A percentile compares a stretch with the other conserved stretches of the same genome.
These are phyloP conservation scores for Wickerhamiella infanticola DNA, from an alignment of 1,139 yeast species.

Conservation along the genomic window DNA sequence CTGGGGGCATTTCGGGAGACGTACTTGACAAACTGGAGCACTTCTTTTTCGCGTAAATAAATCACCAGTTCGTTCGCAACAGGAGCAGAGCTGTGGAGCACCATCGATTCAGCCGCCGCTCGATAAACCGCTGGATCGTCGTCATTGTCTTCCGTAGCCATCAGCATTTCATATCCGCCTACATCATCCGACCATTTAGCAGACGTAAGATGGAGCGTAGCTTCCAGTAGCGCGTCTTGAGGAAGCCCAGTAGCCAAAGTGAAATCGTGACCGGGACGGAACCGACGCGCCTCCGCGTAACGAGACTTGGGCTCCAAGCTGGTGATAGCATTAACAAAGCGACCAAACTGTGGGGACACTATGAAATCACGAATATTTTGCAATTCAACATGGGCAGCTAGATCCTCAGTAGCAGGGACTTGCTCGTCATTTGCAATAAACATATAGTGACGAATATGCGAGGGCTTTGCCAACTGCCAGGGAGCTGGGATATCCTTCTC, in stretches of 20 bases:
- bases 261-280: constrained; percentile 90
- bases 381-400: constrained; percentile 22
- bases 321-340: constrained; percentile 55
- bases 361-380: constrained; percentile 44
- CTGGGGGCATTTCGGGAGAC: constrained; percentile 82
- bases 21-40: constrained; percentile 80
- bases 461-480: constrained; percentile 88
- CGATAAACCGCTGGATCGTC: constrained; percentile 33
- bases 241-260: constrained; percentile 74
- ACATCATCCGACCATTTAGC: constrained; percentile 61
- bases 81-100: constrained; percentile 67
- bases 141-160: constrained; percentile 42
- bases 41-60: constrained; percentile 70
- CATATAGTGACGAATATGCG: constrained; percentile 79
- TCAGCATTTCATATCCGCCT: constrained; percentile 90
- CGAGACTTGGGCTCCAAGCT: constrained; percentile 50
- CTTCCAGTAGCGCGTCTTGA: constrained; percentile 33
- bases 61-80: constrained; percentile 67
- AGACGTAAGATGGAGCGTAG: constrained; percentile 67
- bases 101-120: constrained; percentile 52
- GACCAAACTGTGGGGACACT: constrained; percentile 45
- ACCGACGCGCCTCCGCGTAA: constrained; percentile 61
- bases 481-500: constrained; percentile 47
- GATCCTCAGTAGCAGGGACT: constrained; percentile 14
- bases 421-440: constrained; percentile 39